Conservation (phyloP, 768 basidiomycete genomes). For the Kwoniella shandongensis region DNA sequence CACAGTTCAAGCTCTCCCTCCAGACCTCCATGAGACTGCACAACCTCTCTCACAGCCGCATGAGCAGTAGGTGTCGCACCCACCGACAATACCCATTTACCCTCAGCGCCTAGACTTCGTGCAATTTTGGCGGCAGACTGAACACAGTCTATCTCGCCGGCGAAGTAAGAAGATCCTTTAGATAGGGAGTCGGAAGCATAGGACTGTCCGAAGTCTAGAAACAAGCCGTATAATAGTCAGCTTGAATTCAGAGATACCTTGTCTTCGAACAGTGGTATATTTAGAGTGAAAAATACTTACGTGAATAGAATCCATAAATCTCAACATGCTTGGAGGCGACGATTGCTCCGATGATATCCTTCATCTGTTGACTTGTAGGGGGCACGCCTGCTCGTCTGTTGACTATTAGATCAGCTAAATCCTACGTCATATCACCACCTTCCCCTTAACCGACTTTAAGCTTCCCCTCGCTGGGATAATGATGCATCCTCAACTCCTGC, state of each 20-base stretch:
- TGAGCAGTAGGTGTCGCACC: slow-evolving; percentile 88
- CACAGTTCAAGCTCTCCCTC: slow-evolving; percentile 71
- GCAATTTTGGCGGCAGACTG: slow-evolving; percentile 62
- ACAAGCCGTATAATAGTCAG: neutral
- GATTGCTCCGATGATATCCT: slow-evolving; percentile 60
- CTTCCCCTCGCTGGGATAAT: too few relatives aligned
- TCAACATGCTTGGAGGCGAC: slow-evolving; percentile 62
- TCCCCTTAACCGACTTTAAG: too few relatives aligned
- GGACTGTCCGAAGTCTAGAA: slow-evolving; percentile 53
- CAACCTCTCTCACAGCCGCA: slow-evolving; percentile 60
- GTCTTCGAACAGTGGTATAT: slow-evolving; percentile 6
- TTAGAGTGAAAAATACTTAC: slow-evolving; percentile 61
- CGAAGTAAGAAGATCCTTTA: slow-evolving; percentile 67
- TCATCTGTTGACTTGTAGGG: slow-evolving; percentile 61
- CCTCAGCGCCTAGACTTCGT: slow-evolving; percentile 58
- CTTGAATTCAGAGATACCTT: slow-evolving; percentile 1
- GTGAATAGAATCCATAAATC: slow-evolving; percentile 81
- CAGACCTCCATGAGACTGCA: slow-evolving; percentile 57
- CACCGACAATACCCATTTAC: slow-evolving; percentile 70
- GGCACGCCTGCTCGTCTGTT: slow-evolving; percentile 71
- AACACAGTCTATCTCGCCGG: slow-evolving; percentile 69
- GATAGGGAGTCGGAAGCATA: slow-evolving; percentile 71
- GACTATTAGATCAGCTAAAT: slow-evolving; percentile 1
- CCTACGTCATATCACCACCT: neutral
- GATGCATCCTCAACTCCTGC: too few relatives aligned